Evolutionary conservation across 352 stramenopile species (phyloP).

Genomic region (Nothophytophthora sp.): DNA sequence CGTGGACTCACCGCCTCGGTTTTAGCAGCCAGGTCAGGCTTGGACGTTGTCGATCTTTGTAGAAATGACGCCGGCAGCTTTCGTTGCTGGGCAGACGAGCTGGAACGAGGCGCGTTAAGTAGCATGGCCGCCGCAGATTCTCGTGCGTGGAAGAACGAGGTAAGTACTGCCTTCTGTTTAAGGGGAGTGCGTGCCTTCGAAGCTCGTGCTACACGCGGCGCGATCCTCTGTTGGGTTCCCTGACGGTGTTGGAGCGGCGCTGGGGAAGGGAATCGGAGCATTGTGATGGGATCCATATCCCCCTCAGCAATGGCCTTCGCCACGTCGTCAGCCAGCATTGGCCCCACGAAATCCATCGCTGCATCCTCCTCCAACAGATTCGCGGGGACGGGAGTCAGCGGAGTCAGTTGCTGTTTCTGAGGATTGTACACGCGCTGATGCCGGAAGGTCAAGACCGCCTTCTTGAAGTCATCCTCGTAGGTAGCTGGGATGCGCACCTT

Average conservation of each 20-base stretch:
- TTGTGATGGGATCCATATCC: constrained; percentile 76
- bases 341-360: constrained; percentile 67
- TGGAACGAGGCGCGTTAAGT: constrained; percentile 18
- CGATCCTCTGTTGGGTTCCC: constrained; percentile 1
- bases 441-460: constrained; percentile 64
- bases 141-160: constrained; percentile 26
- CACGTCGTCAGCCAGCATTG: constrained; percentile 41
- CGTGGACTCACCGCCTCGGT: constrained; percentile 12
- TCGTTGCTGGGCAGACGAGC: constrained; percentile 11
- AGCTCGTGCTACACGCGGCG: background rate
- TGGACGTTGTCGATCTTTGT: constrained; percentile 13
- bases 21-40: constrained; percentile 5
- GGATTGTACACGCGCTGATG: constrained; percentile 78
- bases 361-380: constrained; percentile 27
- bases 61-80: constrained; percentile 25
- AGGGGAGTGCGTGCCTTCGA: background rate
- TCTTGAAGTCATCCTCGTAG: constrained; percentile 69
- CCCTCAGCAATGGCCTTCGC: constrained; percentile 64
- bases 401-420: constrained; percentile 54
- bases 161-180: constrained; percentile 13
- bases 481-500: constrained; percentile 51
- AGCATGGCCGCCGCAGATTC: constrained; percentile 13
- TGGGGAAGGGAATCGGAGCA: constrained; percentile 35
- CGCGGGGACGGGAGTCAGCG: constrained; percentile 55
- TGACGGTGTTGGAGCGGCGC: background rate